Conservation (phyloP, 371 early-diverging fungal species). For the Nematocida homosporus region DNA sequence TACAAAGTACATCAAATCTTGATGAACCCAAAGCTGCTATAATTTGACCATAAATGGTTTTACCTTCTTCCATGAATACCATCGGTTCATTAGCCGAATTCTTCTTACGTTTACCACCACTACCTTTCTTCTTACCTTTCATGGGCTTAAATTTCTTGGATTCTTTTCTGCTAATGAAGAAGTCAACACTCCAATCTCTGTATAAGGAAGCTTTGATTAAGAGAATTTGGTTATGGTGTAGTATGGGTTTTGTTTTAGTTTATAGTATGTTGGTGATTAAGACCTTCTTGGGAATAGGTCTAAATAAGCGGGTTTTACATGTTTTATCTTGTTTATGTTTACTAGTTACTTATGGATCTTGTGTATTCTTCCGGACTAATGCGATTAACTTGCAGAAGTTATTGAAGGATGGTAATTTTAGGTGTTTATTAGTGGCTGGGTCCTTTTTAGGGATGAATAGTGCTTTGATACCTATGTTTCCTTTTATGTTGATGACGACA, state of each 20-base stretch:
- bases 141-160: background rate
- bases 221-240: slow-evolving; percentile 25
- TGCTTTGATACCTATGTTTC: slow-evolving; percentile 53
- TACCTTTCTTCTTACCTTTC: slow-evolving; percentile 49
- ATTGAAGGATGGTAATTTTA: slow-evolving; percentile 41
- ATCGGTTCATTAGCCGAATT: slow-evolving; percentile 56
- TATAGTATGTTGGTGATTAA: slow-evolving; percentile 24
- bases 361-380: slow-evolving; percentile 38
- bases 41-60: slow-evolving; percentile 78
- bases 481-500: slow-evolving; percentile 59
- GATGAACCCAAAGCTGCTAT: slow-evolving; percentile 89
- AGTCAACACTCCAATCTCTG: background rate
- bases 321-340: slow-evolving; percentile 29
- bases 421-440: slow-evolving; percentile 39
- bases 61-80: slow-evolving; percentile 60
- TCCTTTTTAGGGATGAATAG: slow-evolving; percentile 33
- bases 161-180: slow-evolving; percentile 34
- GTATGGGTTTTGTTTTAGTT: background rate
- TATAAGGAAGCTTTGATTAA: slow-evolving; percentile 12
- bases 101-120: slow-evolving; percentile 50
- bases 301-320: slow-evolving; percentile 19
- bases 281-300: slow-evolving; percentile 5
- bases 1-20: slow-evolving; percentile 83
- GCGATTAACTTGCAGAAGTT: slow-evolving; percentile 52
- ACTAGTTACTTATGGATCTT: slow-evolving; percentile 29